These are phyloP conservation scores for Lachancea sp. DNA, from an alignment of 805 yeast genomes.

Conservation along the genomic window DNA sequence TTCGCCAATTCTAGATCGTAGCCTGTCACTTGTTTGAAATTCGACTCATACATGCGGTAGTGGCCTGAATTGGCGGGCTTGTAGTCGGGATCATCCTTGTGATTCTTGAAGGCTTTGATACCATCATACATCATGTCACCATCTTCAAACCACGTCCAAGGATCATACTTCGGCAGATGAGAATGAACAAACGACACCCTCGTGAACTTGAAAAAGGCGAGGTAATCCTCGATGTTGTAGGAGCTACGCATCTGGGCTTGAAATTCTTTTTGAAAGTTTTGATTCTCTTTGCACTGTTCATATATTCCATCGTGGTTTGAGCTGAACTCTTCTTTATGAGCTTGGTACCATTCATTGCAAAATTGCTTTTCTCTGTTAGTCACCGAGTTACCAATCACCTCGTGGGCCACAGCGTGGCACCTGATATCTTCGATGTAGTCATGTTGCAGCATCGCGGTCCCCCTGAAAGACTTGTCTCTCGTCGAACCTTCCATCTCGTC, in stretches of 20 bases:
- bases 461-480: slow-evolving; percentile 36
- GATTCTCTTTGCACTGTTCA: slow-evolving; percentile 16
- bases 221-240: slow-evolving; percentile 5
- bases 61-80: slow-evolving; percentile 11
- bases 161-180: slow-evolving; percentile 37
- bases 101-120: slow-evolving; percentile 11
- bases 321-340: slow-evolving; percentile 7
- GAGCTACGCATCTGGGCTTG: slow-evolving; percentile 3
- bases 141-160: slow-evolving; percentile 21
- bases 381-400: slow-evolving; percentile 12
- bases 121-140: slow-evolving; percentile 22
- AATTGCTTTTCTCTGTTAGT: slow-evolving; percentile 4
- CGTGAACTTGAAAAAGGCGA: slow-evolving; percentile 9
- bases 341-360: slow-evolving; percentile 5
- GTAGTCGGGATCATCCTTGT: slow-evolving; percentile 3
- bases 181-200: slow-evolving; percentile 35
- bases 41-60: slow-evolving; percentile 18
- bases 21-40: slow-evolving; percentile 14
- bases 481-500: slow-evolving; percentile 1
- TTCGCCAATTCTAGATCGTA: slow-evolving; percentile 27
- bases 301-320: slow-evolving; percentile 16
- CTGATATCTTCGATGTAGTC: slow-evolving; percentile 58
- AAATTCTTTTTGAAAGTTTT: slow-evolving; percentile 6
- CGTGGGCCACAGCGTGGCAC: slow-evolving; percentile 15
- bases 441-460: slow-evolving; percentile 72